Evolutionary conservation across 192 early-diverging fungal genomes (phyloP).

Genomic region (Rhizophagus clarus): DNA sequence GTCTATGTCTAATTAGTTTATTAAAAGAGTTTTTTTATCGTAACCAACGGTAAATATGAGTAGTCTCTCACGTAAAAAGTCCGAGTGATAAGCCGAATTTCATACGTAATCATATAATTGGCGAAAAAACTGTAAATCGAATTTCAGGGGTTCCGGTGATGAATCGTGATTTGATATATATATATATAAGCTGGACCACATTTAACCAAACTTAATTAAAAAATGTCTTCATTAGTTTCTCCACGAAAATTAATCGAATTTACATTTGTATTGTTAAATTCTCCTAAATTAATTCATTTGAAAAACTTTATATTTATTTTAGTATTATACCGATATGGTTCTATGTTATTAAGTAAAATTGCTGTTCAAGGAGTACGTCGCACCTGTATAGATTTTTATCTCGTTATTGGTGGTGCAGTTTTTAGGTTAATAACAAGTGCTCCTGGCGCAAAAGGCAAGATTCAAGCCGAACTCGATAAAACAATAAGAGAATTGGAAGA

Average conservation of each 20-base stretch:
- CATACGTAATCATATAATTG: no score
- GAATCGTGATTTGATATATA: not conserved
- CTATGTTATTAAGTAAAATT: slow-evolving; percentile 48
- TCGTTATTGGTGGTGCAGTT: not conserved
- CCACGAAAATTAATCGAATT: slow-evolving; percentile 32
- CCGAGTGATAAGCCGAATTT: no score
- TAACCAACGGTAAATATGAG: no score
- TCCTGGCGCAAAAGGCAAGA: slow-evolving; percentile 59
- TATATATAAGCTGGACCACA: not conserved
- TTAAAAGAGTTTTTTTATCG: no score
- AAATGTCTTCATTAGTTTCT: slow-evolving; percentile 30
- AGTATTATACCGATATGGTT: slow-evolving; percentile 54
- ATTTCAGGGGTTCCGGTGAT: no score
- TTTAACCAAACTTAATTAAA: no score
- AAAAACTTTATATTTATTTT: slow-evolving; percentile 67
- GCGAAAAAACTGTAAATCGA: no score
- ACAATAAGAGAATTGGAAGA: slow-evolving; percentile 79
- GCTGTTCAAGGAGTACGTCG: slow-evolving; percentile 57
- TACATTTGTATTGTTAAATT: slow-evolving; percentile 37
- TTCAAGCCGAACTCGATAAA: slow-evolving; percentile 80
- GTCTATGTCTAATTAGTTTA: not conserved
- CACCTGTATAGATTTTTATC: slow-evolving; percentile 45
- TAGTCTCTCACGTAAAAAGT: no score
- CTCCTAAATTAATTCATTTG: slow-evolving; percentile 44
- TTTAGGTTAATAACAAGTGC: slow-evolving; percentile 33